Base-by-base conservation (phyloP, 2,329 filamentous ascomycete species). In the Arthrobotrys conoides region DNA sequence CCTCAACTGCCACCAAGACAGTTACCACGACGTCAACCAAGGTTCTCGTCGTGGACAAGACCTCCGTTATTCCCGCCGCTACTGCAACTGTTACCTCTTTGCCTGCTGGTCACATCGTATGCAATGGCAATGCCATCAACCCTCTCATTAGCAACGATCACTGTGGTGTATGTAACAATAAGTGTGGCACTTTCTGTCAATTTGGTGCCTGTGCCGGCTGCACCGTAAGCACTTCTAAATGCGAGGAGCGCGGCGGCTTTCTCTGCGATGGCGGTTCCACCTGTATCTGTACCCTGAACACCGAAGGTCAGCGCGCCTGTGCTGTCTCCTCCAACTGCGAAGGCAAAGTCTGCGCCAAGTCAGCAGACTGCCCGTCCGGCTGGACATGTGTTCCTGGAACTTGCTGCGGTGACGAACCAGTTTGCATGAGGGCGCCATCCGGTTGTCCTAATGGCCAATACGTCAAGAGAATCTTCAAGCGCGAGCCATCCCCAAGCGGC, bases 191-290 rank as follows among this genome's bases (percentile, higher is more conserved):
- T 33, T 57, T 24, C 22, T 77, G 73, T 30, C 48, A 67, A 48
- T 53, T 33, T 18, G 61, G 73, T 18, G 73, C 73, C 57, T 77
- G 73, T 48, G 66, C 73, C 33, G 67, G 67, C 41, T 77, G 59
- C 27, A 22, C 33, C 20, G 57, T 24, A 16, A 33, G 27, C 5
- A 53, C 65, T 33, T 77, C 73, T 9, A 49, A 44, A 16, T 77
- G 73, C 41, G 20, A 20, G 5, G 59, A 22, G 5, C 49, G 55
- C 16, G 73, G 73, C 14, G 73, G 73, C 20, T 59, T 55, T 3
- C 57, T 67, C 44, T 77, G 73, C 46, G 73, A 49, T 10, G 67
- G 53, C 14, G 67, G 55, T 3, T 73, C 70, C 14, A 77, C 73
- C 14, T 77, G 73, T 46, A 67, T 77, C 67, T 66, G 59, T 61